Base-by-base conservation (phyloP, 345 rosid genomes). In the Bruguiera parviflora region DNA sequence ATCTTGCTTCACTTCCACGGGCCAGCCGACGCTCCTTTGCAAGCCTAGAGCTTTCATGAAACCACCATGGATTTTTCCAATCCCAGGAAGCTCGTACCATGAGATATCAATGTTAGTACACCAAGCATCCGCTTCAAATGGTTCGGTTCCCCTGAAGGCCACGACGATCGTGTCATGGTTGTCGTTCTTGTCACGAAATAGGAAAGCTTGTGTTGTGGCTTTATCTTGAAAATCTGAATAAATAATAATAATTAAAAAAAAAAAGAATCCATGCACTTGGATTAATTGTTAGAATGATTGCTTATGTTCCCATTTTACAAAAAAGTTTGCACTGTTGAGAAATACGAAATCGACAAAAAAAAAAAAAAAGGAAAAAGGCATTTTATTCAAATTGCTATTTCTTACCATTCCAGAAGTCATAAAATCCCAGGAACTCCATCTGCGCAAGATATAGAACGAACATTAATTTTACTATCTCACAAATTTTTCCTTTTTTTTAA, bases 41-140 rank as follows among this genome's bases (percentile, higher is more conserved):
- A 91, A 75, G 19, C 97, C 97, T n/a, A 91, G 47, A 37, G 91
- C 90, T 75, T 91, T 88, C 92, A 91, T 80, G 62, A 87, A 89
- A 16, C 97, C 96, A 6, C 88, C 86, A 55, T 89, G 96, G 69
- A 89, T 84, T 59, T 65, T 89, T 25, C 97, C 97, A 56, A 87
- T 57, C 28, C 77, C 79, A 13, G 78, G 63, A 33, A 91, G 76
- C 56, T 86, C 90, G 55, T 86, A 89, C 96, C 97, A 89, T 0
- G 96, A 87, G 43, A 89, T 53, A 58, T 91, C 96, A 15, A 87
- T 76, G 78, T 91, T 90, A 0, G 92, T 79, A 75, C 91, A 77
- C 91, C 92, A 89, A 2, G 80, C 88, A 53, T 89, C 86, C 0
- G 96, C 77, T 28, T 87, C 76, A 52, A 91, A 89, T 8, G 88